Evolutionary conservation across 139 green algal species (phyloP).

Genomic region (Chlamydomonas asymmetrica): DNA sequence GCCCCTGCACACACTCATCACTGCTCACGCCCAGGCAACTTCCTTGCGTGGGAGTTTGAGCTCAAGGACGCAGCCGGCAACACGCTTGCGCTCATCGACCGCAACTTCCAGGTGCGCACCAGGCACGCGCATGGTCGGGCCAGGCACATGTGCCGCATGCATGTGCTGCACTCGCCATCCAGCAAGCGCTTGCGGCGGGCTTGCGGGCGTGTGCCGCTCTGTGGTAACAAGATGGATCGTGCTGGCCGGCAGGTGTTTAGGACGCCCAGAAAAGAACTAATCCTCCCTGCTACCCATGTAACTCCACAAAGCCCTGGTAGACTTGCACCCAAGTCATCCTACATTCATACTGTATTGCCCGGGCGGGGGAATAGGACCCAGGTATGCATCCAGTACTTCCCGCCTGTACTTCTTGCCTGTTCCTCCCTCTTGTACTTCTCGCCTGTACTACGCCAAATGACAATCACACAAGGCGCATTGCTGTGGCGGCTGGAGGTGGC

Average conservation of each 20-base stretch:
- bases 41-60: slow-evolving; percentile 91
- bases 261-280: neutral
- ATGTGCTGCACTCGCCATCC: too few species aligned
- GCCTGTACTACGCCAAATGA: too few species aligned
- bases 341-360: neutral
- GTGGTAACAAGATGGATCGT: neutral
- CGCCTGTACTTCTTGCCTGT: neutral
- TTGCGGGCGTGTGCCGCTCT: neutral
- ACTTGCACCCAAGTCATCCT: neutral
- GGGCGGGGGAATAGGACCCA: neutral
- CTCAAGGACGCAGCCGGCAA: slow-evolving; percentile 69
- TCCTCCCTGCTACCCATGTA: neutral
- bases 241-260: neutral
- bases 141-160: too few species aligned
- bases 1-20: too few species aligned
- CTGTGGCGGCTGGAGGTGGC: too few species aligned
- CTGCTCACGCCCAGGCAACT: slow-evolving; percentile 33
- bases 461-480: too few species aligned
- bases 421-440: neutral
- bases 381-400: neutral
- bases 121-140: too few species aligned
- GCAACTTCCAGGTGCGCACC: slow-evolving; percentile 74
- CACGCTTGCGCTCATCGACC: slow-evolving; percentile 84
- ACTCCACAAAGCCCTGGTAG: neutral
- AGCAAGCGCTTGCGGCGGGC: neutral